A percentile compares a stretch with the other conserved stretches of the same genome.
Evolutionary conservation across 176 grass and related monocot genomes (phyloP).

Genomic region (Eremochloa ophiuroides): DNA sequence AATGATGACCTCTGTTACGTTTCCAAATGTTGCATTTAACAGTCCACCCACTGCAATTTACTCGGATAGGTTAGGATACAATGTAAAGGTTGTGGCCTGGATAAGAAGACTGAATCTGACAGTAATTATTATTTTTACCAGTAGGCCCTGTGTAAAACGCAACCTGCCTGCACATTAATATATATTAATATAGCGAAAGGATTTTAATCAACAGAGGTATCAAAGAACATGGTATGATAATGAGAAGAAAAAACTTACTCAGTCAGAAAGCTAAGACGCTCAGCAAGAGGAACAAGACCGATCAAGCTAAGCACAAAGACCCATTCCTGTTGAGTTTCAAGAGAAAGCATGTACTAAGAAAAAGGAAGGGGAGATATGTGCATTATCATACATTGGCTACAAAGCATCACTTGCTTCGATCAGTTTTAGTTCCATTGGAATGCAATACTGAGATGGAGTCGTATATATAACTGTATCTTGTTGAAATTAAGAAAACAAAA

Average conservation of each 20-base stretch:
- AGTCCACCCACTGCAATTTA: slow-evolving; percentile 71
- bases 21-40: slow-evolving; percentile 91
- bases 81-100: neutral
- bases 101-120: neutral
- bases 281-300: slow-evolving; percentile 79
- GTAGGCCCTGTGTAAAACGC: slow-evolving; percentile 82
- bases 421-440: neutral
- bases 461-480: neutral
- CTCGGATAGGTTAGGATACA: neutral
- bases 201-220: neutral
- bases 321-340: slow-evolving; percentile 55
- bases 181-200: neutral
- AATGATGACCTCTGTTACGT: slow-evolving; percentile 87
- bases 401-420: neutral
- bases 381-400: neutral
- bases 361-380: neutral
- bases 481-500: neutral
- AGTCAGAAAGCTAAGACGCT: slow-evolving; percentile 92
- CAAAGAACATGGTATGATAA: neutral
- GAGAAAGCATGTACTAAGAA: slow-evolving; percentile 3
- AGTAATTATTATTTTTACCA: slow-evolving; percentile 32
- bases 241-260: slow-evolving; percentile 48
- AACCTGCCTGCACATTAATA: slow-evolving; percentile 54
- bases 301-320: slow-evolving; percentile 82
- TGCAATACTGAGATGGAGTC: neutral